phyloP scores from a whole-genome alignment of 441 rosid species.

The Corymbia calophylla region DNA sequence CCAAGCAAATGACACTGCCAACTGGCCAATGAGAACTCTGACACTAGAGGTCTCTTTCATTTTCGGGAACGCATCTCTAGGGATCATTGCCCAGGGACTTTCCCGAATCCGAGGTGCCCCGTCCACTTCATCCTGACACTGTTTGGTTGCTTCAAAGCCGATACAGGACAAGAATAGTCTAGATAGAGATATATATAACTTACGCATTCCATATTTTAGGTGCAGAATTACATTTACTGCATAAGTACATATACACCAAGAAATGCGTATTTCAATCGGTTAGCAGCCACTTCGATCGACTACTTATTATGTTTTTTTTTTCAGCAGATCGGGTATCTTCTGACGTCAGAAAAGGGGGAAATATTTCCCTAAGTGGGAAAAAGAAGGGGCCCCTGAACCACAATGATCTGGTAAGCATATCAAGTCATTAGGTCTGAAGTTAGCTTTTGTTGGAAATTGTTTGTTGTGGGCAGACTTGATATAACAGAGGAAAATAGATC shows the following conservation, averaged over 20 bases:
- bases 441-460: neutral
- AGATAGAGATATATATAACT: neutral
- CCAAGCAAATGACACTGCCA: too few relatives aligned
- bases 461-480: neutral
- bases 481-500: neutral
- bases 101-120: neutral
- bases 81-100: neutral
- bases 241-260: neutral
- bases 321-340: neutral
- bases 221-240: neutral
- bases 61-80: neutral
- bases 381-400: neutral
- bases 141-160: neutral
- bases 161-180: neutral
- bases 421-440: neutral
- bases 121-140: neutral
- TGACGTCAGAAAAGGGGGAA: neutral
- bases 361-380: neutral
- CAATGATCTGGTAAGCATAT: neutral
- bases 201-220: neutral
- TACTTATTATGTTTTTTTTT: neutral
- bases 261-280: neutral
- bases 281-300: neutral
- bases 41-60: too few relatives aligned
- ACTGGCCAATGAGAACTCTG: too few relatives aligned